These are phyloP conservation scores for Pseudocercospora fuligena DNA, from an alignment of 2,329 filamentous ascomycete species.

Conservation along the genomic window DNA sequence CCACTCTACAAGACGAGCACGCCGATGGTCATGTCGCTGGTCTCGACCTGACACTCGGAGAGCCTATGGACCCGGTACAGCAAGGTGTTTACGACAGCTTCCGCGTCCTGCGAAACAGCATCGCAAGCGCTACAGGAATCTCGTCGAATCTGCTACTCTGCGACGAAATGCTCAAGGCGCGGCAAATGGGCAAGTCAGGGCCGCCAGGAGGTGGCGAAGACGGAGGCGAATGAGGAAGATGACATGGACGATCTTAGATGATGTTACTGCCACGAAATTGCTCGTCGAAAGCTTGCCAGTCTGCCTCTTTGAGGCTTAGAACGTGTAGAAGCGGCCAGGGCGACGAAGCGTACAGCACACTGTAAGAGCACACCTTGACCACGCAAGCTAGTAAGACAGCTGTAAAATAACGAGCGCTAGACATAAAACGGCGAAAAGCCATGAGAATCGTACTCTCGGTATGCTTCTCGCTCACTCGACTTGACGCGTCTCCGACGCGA, in stretches of 20 bases:
- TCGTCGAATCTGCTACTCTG: constrained; percentile 93
- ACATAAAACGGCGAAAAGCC: background rate
- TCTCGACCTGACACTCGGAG: constrained; percentile 81
- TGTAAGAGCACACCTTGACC: background rate
- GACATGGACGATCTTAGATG: background rate
- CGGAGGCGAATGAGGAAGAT: constrained; percentile 24
- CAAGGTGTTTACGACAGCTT: constrained; percentile 96
- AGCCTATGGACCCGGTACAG: constrained; percentile 92
- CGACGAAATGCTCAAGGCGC: constrained; percentile 95
- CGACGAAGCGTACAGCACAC: background rate
- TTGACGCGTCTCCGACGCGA: background rate
- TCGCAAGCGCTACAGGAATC: constrained; percentile 93
- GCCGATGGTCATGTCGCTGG: constrained; percentile 84
- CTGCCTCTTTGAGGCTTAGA: background rate
- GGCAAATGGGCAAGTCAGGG: constrained; percentile 74
- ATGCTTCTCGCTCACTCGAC: background rate
- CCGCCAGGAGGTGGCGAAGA: constrained; percentile 39
- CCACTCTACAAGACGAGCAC: constrained; percentile 83
- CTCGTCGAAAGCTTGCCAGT: background rate
- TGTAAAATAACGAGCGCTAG: background rate
- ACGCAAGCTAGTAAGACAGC: background rate
- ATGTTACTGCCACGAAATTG: background rate
- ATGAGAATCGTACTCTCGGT: background rate
- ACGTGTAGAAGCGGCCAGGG: background rate
- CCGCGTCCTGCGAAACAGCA: constrained; percentile 88